Evolutionary conservation across 768 basidiomycete species (phyloP), one percentile per base, ranked within the genome.

Genomic region (Leucogyrophana mollusca): DNA sequence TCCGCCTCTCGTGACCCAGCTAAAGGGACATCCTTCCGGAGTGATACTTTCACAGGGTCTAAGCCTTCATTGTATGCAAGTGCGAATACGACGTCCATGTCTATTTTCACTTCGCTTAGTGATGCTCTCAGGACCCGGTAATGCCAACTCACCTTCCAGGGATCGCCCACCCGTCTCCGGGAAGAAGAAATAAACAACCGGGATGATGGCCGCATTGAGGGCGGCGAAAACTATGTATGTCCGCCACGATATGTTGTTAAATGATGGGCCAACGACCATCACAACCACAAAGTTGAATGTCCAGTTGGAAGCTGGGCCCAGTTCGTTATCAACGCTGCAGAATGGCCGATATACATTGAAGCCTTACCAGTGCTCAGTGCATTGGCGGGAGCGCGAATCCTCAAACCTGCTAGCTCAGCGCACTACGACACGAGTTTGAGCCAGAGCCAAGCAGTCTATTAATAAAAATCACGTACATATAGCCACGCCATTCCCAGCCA

Each of bases 401-500:
- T 44, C 11, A 67, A 48, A 11, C 59, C 56, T 5, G 57, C 56
- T 9, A 69, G 54, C 41, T 68, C 66, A 7, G 64, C 65, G 7
- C 61, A 59, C 48, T 65, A 7, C n/a, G 11, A 30, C n/a, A 32
- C 13, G 20, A 27, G 3, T 30, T 13, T 30, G 27, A 30, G 27
- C 6, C 7, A 30, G n/a, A n/a, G n/a, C 46, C 27, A 16, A 37
- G 17, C 13, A 9, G 4, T 2, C 10, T 25, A 18, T 27, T 37
- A 25, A 37, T 47, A 23, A 37, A 37, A 16, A 37, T 37, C 30
- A 43, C 40, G 42, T 24, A 53, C 54, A 20, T 56, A 69, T 21
- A 70, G 52, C 64, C 66, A 71, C 1, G 67, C 63, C 49, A 67
- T 62, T 9, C 67, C 64, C 10, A 71, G 62, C 67, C 68, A 71